A percentile compares a stretch with the other conserved stretches of the same genome.
Evolutionary conservation across 768 basidiomycete genomes (phyloP).

Genomic region (Calocybe gangraenosa): DNA sequence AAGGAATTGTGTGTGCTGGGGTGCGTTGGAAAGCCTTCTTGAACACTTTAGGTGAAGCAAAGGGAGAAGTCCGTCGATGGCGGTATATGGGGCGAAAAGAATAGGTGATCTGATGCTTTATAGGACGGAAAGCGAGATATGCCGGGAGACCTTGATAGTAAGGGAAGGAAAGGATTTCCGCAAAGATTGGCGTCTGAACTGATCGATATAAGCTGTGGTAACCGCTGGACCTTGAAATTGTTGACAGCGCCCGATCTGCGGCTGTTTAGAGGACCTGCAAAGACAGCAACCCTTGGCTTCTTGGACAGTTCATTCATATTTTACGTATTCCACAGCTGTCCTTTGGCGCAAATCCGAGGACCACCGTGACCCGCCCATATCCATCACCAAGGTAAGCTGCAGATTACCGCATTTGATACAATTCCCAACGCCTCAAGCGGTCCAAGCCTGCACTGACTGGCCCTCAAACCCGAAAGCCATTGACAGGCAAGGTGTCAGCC

Average conservation of each 20-base stretch:
- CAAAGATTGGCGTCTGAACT: slow-evolving; percentile 27
- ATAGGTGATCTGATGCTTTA: slow-evolving; percentile 18
- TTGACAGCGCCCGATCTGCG: slow-evolving; percentile 22
- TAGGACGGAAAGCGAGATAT: slow-evolving; percentile 17
- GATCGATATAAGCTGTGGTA: slow-evolving; percentile 11
- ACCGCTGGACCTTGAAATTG: slow-evolving; percentile 11
- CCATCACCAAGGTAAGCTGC: slow-evolving; percentile 4
- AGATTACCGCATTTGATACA: slow-evolving; percentile 11
- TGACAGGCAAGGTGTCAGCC: slow-evolving; percentile 1
- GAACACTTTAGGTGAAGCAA: slow-evolving; percentile 13
- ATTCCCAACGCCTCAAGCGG: neutral
- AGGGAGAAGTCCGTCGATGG: slow-evolving; percentile 15
- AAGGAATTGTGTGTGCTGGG: slow-evolving; percentile 4
- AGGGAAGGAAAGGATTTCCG: slow-evolving; percentile 13
- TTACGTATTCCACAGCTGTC: slow-evolving; percentile 8
- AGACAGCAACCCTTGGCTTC: slow-evolving; percentile 1
- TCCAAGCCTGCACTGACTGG: neutral
- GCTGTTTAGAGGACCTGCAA: slow-evolving; percentile 14
- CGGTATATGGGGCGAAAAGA: slow-evolving; percentile 13
- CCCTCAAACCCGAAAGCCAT: slow-evolving; percentile 4
- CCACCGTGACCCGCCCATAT: slow-evolving; percentile 8
- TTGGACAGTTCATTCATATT: slow-evolving; percentile 11
- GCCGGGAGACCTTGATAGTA: slow-evolving; percentile 22
- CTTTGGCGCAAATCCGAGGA: slow-evolving; percentile 22
- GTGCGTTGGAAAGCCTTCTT: slow-evolving; percentile 17